Base-by-base conservation (phyloP, 371 early-diverging fungal genomes). In the Haplosporangium sp. region DNA sequence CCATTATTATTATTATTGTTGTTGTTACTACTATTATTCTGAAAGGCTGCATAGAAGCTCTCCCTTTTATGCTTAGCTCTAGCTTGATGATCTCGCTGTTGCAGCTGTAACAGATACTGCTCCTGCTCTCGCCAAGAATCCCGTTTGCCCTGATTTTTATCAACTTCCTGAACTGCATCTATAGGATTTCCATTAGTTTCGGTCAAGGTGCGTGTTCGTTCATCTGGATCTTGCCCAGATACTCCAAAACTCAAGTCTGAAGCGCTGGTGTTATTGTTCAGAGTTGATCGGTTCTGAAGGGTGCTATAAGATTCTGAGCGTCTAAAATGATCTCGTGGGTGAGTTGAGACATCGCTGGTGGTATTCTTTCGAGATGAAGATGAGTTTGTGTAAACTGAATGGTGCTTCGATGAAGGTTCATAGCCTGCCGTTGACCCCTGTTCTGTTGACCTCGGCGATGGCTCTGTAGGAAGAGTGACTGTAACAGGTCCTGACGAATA, bases 21-120 rank as follows among this genome's bases (percentile, higher is more conserved):
- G 8, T 34, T 8, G 17, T 40, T 35, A 44, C 61, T 48, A 17
- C 63, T 17, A 11, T 27, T 52, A 55, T 52, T 65, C 47, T 70
- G 74, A 19, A 79, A 69, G 0, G 81, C 71, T 3, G 81, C 81
- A 40, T 74, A 79, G 50, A 74, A 74, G 39, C 81, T 79, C 17
- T 79, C 81, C 8, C 81, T 67, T 48, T 79, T 74, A 47, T 79
- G 81, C 48, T 79, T 79, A 38, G 74, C 81, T 2, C 75, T 71
- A 0, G 39, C 61, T 48, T 53, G 60, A 15, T 27, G 68, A 10
- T 69, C 59, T 0, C 56, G 68, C 20, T 67, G 65, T 20, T 68
- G 60, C n/a, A 58, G 6, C 35, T 66, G 71, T 5, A 53, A 17
- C 6, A 58, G 39, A 20, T 71, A 47, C 38, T 78, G 74, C 0